Evolutionary conservation across 495 filamentous ascomycete genomes (phyloP), one percentile per base, ranked within the genome.

Genomic region (Lepraria neglecta): DNA sequence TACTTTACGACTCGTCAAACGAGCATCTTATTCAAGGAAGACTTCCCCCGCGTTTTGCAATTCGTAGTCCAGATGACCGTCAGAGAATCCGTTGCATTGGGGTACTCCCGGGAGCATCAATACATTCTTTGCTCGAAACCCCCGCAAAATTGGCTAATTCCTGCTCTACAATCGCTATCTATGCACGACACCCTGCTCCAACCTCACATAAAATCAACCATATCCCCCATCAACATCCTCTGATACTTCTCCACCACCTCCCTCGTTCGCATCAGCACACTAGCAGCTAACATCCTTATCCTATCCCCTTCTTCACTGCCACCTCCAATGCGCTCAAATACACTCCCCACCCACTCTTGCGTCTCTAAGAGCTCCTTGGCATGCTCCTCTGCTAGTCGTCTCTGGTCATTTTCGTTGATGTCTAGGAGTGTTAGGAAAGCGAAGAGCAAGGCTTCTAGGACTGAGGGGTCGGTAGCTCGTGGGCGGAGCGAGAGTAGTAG

Each of bases 211-310:
- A 47, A 65, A 45, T 65, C 58, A 10, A 64, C 58, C 65, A 65
- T 38, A 42, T 65, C 63, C 47, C 67, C 67, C 51, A 69, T 58
- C 57, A 69, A 43, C 46, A 84, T 68, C 70, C 84, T 79, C 74
- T 90, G 86, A 71, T 88, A 94, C 72, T 85, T 86, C 70, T 95
- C 88, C 46, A 92, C 84, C 38, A 88, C 82, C 73, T 95, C 91
- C 43, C 82, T 81, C 58, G 88, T 73, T 66, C 85, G 86, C 24
- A 95, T 82, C 73, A 97, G 74, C 47, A 95, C 84, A 1, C 87
- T 91, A 3, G 94, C 94, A 30, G 91, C 87, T 65, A 98, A 64
- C 76, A 82, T 82, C 70, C 82, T 81, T 17, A 84, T 77, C 67
- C 79, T 80, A 64, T 83, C 80, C 61, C 76, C 73, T 67, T 90